Evolutionary conservation across 2,329 filamentous ascomycete genomes (phyloP), one percentile per base, ranked within the genome.

Genomic region (Fonsecaea nubica): DNA sequence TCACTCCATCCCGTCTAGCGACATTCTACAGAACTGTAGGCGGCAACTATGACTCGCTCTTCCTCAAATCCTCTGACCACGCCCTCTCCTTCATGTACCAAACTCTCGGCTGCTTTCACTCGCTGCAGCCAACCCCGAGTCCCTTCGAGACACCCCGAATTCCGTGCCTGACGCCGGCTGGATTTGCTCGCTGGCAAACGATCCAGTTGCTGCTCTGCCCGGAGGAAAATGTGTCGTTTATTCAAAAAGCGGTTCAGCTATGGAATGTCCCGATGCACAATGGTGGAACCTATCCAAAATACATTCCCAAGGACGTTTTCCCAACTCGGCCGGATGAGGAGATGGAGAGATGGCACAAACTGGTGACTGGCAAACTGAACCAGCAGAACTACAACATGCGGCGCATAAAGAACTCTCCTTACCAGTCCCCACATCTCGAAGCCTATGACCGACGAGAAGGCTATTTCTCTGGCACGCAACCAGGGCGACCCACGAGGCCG

Each of bases 121-220:
- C 88, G 58, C 84, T 98, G 33, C 91, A 96, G 72, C 92, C 92
- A 0, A 87, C 87, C 1, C 77, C 78, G 56, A 86, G 87, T 45
- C 85, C 92, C 69, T 97, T 91, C 76, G 86, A 85, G 3, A 83
- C 89, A 0, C 95, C 94, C 0, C 88, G 86, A 0, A 86, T 97
- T 50, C 95, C 95, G 0, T 92, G 93, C 13, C 81, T 99, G 63
- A 96, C 94, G 40, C 83, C 86, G 0, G 87, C 88, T 74, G 95
- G 95, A 48, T 99, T 96, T 77, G 91, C 94, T 52, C 89, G 92
- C 76, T 99, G 94, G 94, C 90, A 97, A 81, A 92, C 92, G 0
- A 91, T 98, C 63, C 92, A 98, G 80, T 85, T 97, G 25, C 82
- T 98, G 40, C 85, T 98, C 1, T 91, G 89, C 1, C 95, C 95